Evolutionary conservation across 331 rosid species (phyloP).

Genomic region (Prunus yedoensis): DNA sequence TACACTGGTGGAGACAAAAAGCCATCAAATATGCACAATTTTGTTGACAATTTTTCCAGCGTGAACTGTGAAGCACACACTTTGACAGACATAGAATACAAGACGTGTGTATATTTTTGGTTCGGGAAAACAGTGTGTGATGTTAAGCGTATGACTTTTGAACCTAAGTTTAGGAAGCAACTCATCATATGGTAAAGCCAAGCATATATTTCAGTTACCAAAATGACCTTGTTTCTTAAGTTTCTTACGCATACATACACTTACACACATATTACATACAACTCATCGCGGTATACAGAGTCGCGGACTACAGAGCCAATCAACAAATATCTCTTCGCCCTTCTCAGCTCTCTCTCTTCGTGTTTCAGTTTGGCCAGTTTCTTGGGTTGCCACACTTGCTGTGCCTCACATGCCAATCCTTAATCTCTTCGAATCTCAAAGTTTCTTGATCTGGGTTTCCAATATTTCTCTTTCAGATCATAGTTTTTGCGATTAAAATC

Average conservation of each 20-base stretch:
- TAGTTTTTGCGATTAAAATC: conserved; percentile 24
- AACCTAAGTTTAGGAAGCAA: neutral
- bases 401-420: conserved; percentile 32
- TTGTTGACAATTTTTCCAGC: conserved; percentile 6
- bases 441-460: conserved; percentile 46
- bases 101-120: neutral
- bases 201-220: conserved; percentile 25
- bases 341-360: conserved; percentile 31
- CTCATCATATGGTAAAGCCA: neutral
- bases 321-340: conserved; percentile 64
- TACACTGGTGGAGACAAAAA: neutral
- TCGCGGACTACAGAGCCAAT: conserved; percentile 53
- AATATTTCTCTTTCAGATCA: conserved; percentile 43
- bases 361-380: conserved; percentile 39
- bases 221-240: conserved; percentile 29
- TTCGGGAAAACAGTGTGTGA: neutral
- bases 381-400: conserved; percentile 22
- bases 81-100: neutral
- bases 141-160: neutral
- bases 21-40: neutral
- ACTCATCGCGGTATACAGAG: conserved; percentile 25
- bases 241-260: conserved; percentile 20
- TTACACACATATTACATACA: neutral
- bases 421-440: conserved; percentile 37
- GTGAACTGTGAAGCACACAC: conserved; percentile 15